Conservation (phyloP, 345 rosid genomes). For the Eutrema japonicum region DNA sequence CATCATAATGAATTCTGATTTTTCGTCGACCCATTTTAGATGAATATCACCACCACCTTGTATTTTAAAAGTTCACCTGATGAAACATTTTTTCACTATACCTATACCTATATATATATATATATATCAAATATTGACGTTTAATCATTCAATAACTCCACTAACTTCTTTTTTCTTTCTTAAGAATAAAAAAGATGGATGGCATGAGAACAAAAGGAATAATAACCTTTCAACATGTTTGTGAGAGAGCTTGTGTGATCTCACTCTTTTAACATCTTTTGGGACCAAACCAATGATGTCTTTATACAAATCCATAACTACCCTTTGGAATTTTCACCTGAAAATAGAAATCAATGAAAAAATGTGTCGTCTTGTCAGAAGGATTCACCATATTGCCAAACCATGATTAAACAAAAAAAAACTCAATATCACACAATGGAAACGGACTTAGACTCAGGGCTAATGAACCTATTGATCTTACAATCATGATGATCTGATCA, state of each 20-base stretch:
- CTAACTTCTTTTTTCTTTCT: slow-evolving; percentile 7
- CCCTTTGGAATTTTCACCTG: slow-evolving; percentile 34
- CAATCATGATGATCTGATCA: not conserved
- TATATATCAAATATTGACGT: not conserved
- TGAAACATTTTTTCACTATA: not conserved
- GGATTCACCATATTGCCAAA: slow-evolving; percentile 12
- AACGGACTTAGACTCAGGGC: slow-evolving; percentile 5
- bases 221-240: slow-evolving; percentile 34
- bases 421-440: not conserved
- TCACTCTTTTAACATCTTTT: slow-evolving; percentile 32
- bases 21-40: not conserved
- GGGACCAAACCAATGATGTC: slow-evolving; percentile 31
- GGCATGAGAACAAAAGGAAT: slow-evolving; percentile 26
- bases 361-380: slow-evolving; percentile 16
- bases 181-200: slow-evolving; percentile 4
- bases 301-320: slow-evolving; percentile 36
- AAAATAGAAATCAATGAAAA: not conserved
- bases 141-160: not conserved
- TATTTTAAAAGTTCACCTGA: not conserved
- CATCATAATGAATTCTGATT: slow-evolving; percentile 4
- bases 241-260: slow-evolving; percentile 30
- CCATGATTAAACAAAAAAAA: not conserved
- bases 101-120: not conserved
- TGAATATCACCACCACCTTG: not conserved
- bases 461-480: not conserved